Evolutionary conservation across 257 asterid genomes (phyloP).

Genomic region (Solanum pinnatisectum): DNA sequence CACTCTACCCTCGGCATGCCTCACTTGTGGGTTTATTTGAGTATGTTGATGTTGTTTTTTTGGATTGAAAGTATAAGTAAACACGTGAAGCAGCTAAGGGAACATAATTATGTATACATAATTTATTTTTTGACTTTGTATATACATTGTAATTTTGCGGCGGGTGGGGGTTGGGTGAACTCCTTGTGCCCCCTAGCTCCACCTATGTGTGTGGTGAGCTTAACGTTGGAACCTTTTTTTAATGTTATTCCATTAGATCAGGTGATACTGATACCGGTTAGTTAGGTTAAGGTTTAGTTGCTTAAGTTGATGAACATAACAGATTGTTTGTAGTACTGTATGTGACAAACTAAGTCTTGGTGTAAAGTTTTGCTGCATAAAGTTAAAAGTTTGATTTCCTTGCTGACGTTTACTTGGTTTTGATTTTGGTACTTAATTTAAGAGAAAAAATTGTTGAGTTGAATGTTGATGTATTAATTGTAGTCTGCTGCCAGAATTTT

Average conservation of each 20-base stretch:
- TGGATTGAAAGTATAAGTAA: neutral
- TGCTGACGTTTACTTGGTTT: neutral
- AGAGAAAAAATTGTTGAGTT: neutral
- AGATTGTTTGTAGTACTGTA: neutral
- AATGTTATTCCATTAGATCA: neutral
- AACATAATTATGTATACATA: neutral
- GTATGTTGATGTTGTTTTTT: neutral
- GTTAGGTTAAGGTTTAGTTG: neutral
- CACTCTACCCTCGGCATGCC: neutral
- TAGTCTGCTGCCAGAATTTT: neutral
- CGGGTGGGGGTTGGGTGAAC: neutral
- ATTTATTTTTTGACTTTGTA: neutral
- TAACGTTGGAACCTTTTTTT: neutral
- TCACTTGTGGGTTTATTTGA: neutral
- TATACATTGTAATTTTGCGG: neutral
- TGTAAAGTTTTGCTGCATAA: neutral
- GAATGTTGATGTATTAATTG: neutral
- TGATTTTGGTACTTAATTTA: neutral
- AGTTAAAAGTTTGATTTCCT: neutral
- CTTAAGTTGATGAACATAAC: neutral
- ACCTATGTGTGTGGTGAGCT: neutral
- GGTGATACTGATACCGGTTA: neutral
- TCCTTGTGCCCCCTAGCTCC: neutral
- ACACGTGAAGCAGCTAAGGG: neutral
- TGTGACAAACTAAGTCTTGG: neutral